Conservation (phyloP, 2,329 filamentous ascomycete species). For the Ophiostoma australiae region DNA sequence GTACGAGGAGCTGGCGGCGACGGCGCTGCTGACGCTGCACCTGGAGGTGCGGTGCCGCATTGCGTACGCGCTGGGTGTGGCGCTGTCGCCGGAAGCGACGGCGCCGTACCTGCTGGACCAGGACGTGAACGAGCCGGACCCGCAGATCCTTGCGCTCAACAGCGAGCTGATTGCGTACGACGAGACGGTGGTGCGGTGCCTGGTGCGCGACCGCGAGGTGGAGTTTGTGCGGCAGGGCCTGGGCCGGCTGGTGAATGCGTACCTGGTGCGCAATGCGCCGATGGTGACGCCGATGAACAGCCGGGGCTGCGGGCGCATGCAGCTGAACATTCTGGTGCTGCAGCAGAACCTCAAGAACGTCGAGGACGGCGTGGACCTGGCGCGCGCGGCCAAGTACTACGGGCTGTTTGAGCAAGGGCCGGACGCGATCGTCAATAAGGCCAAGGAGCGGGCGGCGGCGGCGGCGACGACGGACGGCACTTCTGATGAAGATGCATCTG, state of each 20-base stretch:
- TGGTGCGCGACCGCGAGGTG: conserved; percentile 62
- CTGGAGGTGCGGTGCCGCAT: conserved; percentile 83
- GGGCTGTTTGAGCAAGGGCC: conserved; percentile 61
- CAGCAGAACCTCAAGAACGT: conserved; percentile 97
- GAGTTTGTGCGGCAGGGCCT: conserved; percentile 73
- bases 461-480: conserved; percentile 26
- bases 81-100: conserved; percentile 52
- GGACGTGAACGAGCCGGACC: conserved; percentile 70
- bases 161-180: conserved; percentile 81
- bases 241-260: conserved; percentile 70
- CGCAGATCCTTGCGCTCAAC: conserved; percentile 77
- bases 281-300: conserved; percentile 77
- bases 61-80: conserved; percentile 67
- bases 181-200: conserved; percentile 68
- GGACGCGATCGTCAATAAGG: conserved; percentile 59
- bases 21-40: conserved; percentile 78
- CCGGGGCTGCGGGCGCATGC: conserved; percentile 78
- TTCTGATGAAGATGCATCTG: conserved; percentile 13
- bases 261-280: conserved; percentile 66
- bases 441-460: conserved; percentile 41
- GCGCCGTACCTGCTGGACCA: conserved; percentile 63
- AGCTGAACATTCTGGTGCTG: conserved; percentile 87
- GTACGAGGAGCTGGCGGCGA: conserved; percentile 73
- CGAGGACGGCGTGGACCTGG: conserved; percentile 63
- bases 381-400: conserved; percentile 62